Evolutionary conservation across 768 basidiomycete genomes (phyloP), one percentile per base, ranked within the genome.

Genomic region (Lentinula sp.): DNA sequence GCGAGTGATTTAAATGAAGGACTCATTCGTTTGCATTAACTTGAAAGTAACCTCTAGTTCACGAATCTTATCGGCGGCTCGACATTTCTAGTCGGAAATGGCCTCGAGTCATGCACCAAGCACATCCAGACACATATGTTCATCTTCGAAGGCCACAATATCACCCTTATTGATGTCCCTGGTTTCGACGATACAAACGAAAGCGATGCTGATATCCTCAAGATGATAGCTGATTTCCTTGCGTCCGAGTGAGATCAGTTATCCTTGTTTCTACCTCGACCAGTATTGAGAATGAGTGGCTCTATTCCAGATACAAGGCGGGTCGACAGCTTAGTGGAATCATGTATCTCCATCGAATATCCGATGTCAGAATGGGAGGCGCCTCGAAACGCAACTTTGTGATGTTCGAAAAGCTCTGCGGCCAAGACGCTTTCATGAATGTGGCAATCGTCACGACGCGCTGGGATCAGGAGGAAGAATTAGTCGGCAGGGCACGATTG

Each of bases 341-440:
- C 64, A 67, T 80, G 60, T 84, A 84, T 68, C 74, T 83, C 70
- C 83, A 83, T 65, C 78, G 81, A 1, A 84, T 84, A 58, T 73
- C 75, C 13, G 83, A 83, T 62, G 73, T 77, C 69, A 70, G 81
- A 28, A 74, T 84, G 68, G 79, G 79, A 37, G 80, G 79, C 21
- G 79, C 78, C 28, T 79, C 80, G n/a, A 75, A 73, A 23, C 75
- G 77, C 64, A 60, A 60, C 39, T 43, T 51, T 59, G 73, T 74
- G 39, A 76, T 83, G 70, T 83, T 84, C 68, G 71, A 77, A 51
- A 74, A 79, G 60, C 73, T 85, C 46, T 52, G 84, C 63, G 84
- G 84, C 13, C 78, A 80, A 18, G 71, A 59, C 48, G 73, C 79
- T 13, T 76, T 85, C 55, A 70, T 73, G 42, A 83, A 78, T 61